These are phyloP conservation scores for Lipomyces japonicus DNA, from an alignment of 805 yeast species.

Conservation along the genomic window DNA sequence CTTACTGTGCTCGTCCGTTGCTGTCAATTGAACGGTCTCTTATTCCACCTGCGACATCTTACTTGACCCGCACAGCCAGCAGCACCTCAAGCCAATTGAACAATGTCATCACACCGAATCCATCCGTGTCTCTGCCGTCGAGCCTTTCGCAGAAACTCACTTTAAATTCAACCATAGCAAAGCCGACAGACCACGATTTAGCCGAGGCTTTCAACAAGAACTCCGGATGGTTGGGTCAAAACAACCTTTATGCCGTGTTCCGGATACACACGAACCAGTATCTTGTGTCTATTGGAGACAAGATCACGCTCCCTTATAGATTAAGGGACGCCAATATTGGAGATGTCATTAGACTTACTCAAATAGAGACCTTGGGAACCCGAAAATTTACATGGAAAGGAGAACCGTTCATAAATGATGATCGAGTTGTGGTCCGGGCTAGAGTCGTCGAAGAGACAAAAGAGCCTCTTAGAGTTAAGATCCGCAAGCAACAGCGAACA, in stretches of 20 bases:
- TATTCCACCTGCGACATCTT: not conserved
- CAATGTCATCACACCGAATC: not conserved
- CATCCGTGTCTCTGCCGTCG: slow-evolving; percentile 4
- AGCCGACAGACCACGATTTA: slow-evolving; percentile 17
- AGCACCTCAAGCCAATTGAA: not conserved
- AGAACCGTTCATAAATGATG: slow-evolving; percentile 48
- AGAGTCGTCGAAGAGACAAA: slow-evolving; percentile 31
- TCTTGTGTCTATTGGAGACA: slow-evolving; percentile 88
- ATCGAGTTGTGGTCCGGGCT: slow-evolving; percentile 24
- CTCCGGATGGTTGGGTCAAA: slow-evolving; percentile 9
- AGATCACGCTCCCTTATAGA: slow-evolving; percentile 70
- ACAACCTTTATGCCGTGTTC: slow-evolving; percentile 72
- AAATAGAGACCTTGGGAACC: slow-evolving; percentile 79
- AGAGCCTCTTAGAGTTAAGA: slow-evolving; percentile 28
- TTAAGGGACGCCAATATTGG: slow-evolving; percentile 78
- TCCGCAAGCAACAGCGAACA: slow-evolving; percentile 26
- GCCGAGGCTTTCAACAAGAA: slow-evolving; percentile 14
- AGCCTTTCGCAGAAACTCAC: not conserved
- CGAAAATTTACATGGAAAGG: slow-evolving; percentile 70
- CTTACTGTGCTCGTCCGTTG: not conserved
- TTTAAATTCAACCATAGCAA: slow-evolving; percentile 12
- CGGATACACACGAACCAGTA: slow-evolving; percentile 80
- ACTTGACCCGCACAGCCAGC: not conserved
- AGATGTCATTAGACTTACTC: slow-evolving; percentile 66
- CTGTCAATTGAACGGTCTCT: not conserved